Evolutionary conservation across 2,329 filamentous ascomycete genomes (phyloP).

Genomic region (Golovinomyces cichoracearum): DNA sequence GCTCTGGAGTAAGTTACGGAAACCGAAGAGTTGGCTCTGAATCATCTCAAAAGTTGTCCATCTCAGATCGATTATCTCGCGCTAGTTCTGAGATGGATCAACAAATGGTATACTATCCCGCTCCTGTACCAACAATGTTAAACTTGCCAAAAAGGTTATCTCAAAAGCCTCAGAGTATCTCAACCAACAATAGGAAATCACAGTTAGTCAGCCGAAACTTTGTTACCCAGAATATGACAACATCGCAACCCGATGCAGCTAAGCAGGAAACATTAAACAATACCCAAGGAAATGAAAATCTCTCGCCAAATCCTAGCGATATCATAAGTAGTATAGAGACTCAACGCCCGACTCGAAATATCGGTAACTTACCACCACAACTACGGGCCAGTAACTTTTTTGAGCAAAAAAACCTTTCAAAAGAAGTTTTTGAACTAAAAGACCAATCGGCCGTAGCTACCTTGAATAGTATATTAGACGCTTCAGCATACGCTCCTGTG

Average conservation of each 20-base stretch:
- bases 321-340: constrained; percentile 10
- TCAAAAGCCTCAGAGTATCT: constrained; percentile 35
- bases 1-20: background rate
- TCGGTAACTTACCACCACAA: constrained; percentile 46
- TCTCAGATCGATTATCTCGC: constrained; percentile 27
- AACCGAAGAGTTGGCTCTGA: background rate
- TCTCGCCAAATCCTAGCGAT: constrained; percentile 14
- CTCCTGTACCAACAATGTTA: constrained; percentile 76
- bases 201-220: constrained; percentile 42
- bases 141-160: constrained; percentile 77
- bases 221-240: constrained; percentile 16
- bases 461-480: constrained; percentile 74
- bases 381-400: constrained; percentile 82
- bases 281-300: constrained; percentile 11
- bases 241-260: constrained; percentile 10
- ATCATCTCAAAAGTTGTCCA: background rate
- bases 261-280: constrained; percentile 7
- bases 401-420: constrained; percentile 33
- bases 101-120: constrained; percentile 83
- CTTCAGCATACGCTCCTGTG: constrained; percentile 66
- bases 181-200: constrained; percentile 44
- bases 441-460: constrained; percentile 70
- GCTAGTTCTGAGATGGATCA: constrained; percentile 40
- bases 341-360: constrained; percentile 11
- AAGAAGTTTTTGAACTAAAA: constrained; percentile 29